These are phyloP conservation scores for Fraxinus paxiana DNA, from an alignment of 305 asterid genomes.

Conservation along the genomic window DNA sequence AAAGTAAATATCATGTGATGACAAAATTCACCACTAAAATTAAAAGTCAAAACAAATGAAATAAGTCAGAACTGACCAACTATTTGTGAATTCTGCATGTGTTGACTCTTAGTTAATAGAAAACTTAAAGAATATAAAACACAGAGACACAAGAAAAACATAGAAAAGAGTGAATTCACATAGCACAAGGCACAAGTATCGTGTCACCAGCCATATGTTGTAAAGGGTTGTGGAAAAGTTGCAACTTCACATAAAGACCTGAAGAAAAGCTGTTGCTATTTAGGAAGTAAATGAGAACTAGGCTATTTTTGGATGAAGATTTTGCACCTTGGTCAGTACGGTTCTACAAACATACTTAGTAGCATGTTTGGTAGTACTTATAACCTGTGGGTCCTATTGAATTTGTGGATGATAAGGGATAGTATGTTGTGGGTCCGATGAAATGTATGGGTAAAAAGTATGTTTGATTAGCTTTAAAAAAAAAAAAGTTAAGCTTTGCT, in stretches of 20 bases:
- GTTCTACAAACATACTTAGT: background rate
- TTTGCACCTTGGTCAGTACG: background rate
- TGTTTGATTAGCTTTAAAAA: background rate
- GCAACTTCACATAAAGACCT: background rate
- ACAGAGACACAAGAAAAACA: background rate
- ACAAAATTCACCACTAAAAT: background rate
- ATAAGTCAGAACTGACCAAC: background rate
- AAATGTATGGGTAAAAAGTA: background rate
- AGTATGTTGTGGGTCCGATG: background rate
- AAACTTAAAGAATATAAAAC: background rate
- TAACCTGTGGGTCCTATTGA: background rate
- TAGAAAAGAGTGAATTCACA: background rate
- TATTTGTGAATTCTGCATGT: background rate
- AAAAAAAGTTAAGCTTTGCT: background rate
- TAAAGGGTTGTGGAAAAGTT: background rate
- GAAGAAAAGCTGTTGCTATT: background rate
- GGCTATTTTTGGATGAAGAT: background rate
- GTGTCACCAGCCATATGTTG: background rate
- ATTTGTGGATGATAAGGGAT: background rate
- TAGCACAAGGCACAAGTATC: background rate
- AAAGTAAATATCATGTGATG: background rate
- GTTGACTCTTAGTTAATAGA: background rate
- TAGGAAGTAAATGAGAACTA: background rate
- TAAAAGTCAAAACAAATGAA: background rate
- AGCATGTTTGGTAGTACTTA: background rate